Evolutionary conservation across 1,284 basidiomycete genomes (phyloP).

Genomic region (Pyrrhoderma noxium): DNA sequence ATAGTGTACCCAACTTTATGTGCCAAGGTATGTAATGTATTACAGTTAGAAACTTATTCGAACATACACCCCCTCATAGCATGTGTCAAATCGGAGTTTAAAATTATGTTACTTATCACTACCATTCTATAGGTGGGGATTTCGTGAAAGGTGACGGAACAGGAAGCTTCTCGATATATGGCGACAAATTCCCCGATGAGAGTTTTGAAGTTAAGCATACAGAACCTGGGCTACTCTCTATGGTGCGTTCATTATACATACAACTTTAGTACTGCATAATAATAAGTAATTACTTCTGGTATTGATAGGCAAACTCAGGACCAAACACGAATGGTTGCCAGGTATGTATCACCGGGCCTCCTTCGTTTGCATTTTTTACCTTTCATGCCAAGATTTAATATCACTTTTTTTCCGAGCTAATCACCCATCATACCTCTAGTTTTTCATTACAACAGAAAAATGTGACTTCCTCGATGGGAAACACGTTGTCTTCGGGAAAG

Average conservation of each 20-base stretch:
- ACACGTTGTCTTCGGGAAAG: constrained; percentile 89
- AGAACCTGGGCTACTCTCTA: constrained; percentile 76
- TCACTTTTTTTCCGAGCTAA: no score
- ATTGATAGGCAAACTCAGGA: constrained; percentile 80
- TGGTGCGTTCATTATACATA: constrained; percentile 42
- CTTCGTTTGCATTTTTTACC: background rate
- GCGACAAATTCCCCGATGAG: constrained; percentile 91
- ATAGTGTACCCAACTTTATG: constrained; percentile 75
- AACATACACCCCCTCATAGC: no score
- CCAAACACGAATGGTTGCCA: constrained; percentile 91
- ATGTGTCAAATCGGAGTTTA: background rate
- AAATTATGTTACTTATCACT: constrained; percentile 1
- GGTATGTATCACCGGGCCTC: constrained; percentile 35
- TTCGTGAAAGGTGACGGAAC: constrained; percentile 90
- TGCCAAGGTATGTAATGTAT: constrained; percentile 57
- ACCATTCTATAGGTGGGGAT: constrained; percentile 58
- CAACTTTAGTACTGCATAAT: background rate
- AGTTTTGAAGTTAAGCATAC: constrained; percentile 91
- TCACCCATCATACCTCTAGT: constrained; percentile 44
- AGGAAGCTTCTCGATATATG: constrained; percentile 92
- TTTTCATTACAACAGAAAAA: constrained; percentile 94
- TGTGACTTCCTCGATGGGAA: constrained; percentile 94
- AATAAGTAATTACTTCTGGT: background rate
- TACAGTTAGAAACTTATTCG: background rate
- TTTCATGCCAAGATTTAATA: background rate